phyloP scores from a whole-genome alignment of 1,284 basidiomycete genomes.

The Boletus smithii region DNA sequence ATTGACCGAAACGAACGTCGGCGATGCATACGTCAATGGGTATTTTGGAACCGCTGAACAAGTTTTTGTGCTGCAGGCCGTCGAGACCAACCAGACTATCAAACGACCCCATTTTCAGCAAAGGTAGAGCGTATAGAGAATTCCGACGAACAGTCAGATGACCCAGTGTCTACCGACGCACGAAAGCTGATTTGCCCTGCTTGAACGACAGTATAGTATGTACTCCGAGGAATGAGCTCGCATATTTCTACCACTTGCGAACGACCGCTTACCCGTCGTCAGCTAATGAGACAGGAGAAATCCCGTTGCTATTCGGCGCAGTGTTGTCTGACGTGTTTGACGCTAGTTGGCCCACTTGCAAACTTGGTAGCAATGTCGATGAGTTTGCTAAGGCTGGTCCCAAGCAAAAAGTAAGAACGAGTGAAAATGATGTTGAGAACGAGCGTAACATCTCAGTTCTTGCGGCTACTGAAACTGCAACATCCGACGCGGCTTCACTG shows the following conservation, averaged over 20 bases:
- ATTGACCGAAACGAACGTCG: conserved; percentile 60
- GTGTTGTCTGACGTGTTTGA: conserved; percentile 16
- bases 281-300: conserved; percentile 42
- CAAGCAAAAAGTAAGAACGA: conserved; percentile 14
- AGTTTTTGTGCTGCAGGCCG: conserved; percentile 50
- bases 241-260: conserved; percentile 6
- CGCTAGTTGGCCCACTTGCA: conserved; percentile 13
- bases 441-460: conserved; percentile 22
- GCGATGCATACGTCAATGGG: conserved; percentile 60
- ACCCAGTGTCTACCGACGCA: conserved; percentile 73
- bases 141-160: conserved; percentile 39
- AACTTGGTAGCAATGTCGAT: conserved; percentile 9
- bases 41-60: conserved; percentile 62
- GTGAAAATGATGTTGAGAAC: conserved; percentile 8
- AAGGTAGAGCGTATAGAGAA: background rate
- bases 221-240: conserved; percentile 39
- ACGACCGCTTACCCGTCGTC: conserved; percentile 43
- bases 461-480: conserved; percentile 13
- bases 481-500: conserved; percentile 23
- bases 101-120: conserved; percentile 3
- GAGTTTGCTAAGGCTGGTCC: conserved; percentile 8
- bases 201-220: conserved; percentile 61
- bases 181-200: conserved; percentile 63
- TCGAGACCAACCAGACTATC: conserved; percentile 61
- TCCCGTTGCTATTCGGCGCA: conserved; percentile 28